Evolutionary conservation across 805 yeast species (phyloP).

Genomic region (Wickerhamiella sorbophila): DNA sequence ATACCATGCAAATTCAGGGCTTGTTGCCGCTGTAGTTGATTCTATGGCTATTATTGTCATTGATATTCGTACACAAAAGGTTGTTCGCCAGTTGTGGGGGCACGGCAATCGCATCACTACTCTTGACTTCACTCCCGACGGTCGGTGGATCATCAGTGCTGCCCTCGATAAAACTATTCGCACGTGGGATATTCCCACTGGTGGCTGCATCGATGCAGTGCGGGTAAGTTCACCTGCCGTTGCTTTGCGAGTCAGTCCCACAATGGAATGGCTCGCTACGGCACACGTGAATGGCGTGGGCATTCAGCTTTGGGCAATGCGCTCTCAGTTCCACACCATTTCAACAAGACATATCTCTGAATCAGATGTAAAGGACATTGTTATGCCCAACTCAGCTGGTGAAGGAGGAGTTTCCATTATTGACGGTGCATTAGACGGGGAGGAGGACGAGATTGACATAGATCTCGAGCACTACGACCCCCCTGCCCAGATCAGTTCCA

Average conservation of each 20-base stretch:
- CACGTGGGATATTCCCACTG: slow-evolving; percentile 96
- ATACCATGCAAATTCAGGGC: slow-evolving; percentile 69
- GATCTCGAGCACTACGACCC: slow-evolving; percentile 26
- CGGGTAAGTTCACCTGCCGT: slow-evolving; percentile 68
- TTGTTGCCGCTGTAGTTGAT: slow-evolving; percentile 75
- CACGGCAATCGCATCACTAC: slow-evolving; percentile 80
- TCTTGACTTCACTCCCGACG: slow-evolving; percentile 84
- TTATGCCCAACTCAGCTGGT: slow-evolving; percentile 66
- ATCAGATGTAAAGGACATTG: slow-evolving; percentile 41
- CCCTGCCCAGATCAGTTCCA: slow-evolving; percentile 42
- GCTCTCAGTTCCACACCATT: slow-evolving; percentile 67
- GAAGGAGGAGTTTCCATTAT: slow-evolving; percentile 57
- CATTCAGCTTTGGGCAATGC: slow-evolving; percentile 81
- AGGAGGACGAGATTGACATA: slow-evolving; percentile 23
- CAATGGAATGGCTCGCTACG: slow-evolving; percentile 84
- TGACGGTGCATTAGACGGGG: slow-evolving; percentile 60
- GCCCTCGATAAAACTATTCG: slow-evolving; percentile 76
- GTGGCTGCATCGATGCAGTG: slow-evolving; percentile 91
- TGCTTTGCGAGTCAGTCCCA: slow-evolving; percentile 61
- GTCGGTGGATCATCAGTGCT: slow-evolving; percentile 83
- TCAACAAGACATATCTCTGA: slow-evolving; percentile 54
- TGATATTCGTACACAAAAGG: slow-evolving; percentile 65
- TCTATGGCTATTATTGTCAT: slow-evolving; percentile 71
- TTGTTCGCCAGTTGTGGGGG: slow-evolving; percentile 80
- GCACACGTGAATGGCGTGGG: slow-evolving; percentile 86